These are phyloP conservation scores for Pleoardoris graminearum DNA, from an alignment of 2,329 filamentous ascomycete species.

Conservation along the genomic window DNA sequence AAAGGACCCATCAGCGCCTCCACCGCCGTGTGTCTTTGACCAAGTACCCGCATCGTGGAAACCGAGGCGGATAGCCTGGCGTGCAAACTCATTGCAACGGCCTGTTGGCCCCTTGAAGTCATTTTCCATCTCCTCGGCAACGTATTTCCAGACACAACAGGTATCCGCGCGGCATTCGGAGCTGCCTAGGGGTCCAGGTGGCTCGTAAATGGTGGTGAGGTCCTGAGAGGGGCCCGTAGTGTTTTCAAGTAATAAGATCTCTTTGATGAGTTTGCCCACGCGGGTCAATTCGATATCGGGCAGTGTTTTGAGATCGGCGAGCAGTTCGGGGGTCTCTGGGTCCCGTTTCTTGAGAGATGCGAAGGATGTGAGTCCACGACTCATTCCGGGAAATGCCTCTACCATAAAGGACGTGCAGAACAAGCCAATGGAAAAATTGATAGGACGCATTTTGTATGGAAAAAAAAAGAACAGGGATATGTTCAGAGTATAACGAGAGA, in stretches of 20 bases:
- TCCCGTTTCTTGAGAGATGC: too few relatives aligned
- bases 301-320: constrained; percentile 40
- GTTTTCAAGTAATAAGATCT: constrained; percentile 35
- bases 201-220: constrained; percentile 22
- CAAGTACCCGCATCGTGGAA: constrained; percentile 43
- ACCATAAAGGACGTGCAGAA: too few relatives aligned
- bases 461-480: too few relatives aligned
- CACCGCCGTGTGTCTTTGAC: constrained; percentile 30
- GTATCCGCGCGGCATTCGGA: constrained; percentile 39
- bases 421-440: too few relatives aligned
- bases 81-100: constrained; percentile 38
- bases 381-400: too few relatives aligned
- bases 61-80: constrained; percentile 38
- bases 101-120: constrained; percentile 41
- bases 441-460: too few relatives aligned
- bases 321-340: too few relatives aligned
- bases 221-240: constrained; percentile 25
- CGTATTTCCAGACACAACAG: constrained; percentile 44
- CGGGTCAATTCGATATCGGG: constrained; percentile 34
- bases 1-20: constrained; percentile 41
- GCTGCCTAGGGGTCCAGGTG: constrained; percentile 34
- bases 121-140: constrained; percentile 40
- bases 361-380: too few relatives aligned
- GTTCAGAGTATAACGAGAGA: too few relatives aligned
- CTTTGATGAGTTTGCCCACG: constrained; percentile 42